Conservation (phyloP, 1,284 basidiomycete species). For the Apiotrichum gracile region DNA sequence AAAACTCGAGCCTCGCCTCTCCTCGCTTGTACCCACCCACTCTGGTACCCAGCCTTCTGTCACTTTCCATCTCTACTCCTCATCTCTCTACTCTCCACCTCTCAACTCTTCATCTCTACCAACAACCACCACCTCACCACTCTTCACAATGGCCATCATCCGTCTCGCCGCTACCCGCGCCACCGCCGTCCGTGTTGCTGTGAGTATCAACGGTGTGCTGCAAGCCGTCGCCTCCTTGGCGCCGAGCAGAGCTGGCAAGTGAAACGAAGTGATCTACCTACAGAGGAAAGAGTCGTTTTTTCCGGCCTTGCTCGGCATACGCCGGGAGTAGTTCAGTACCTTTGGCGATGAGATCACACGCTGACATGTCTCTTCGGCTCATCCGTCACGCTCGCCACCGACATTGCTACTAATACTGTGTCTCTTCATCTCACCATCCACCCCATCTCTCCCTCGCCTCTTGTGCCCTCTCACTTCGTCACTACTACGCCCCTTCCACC, state of each 20-base stretch:
- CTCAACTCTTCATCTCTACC: neutral
- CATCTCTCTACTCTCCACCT: neutral
- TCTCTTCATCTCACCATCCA: neutral
- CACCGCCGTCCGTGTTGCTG: conserved; percentile 19
- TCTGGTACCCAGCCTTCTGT: no score
- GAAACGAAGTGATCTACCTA: neutral
- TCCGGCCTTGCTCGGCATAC: neutral
- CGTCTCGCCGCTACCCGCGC: conserved; percentile 15
- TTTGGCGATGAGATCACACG: neutral
- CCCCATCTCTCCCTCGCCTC: neutral
- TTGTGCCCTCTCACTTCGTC: neutral
- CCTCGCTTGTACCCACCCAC: no score
- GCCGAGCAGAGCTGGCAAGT: no score
- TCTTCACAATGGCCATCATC: conserved; percentile 12
- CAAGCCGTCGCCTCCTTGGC: neutral
- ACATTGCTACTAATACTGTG: neutral
- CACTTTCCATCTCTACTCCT: neutral
- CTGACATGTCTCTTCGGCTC: neutral
- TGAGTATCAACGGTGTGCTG: conserved; percentile 5
- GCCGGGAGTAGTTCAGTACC: neutral
- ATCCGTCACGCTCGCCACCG: neutral
- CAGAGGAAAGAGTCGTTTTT: neutral
- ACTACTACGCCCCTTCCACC: neutral
- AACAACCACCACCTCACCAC: neutral
- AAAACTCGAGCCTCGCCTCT: no score